Conservation (phyloP, 805 yeast species). For the Teunomyces stri region DNA sequence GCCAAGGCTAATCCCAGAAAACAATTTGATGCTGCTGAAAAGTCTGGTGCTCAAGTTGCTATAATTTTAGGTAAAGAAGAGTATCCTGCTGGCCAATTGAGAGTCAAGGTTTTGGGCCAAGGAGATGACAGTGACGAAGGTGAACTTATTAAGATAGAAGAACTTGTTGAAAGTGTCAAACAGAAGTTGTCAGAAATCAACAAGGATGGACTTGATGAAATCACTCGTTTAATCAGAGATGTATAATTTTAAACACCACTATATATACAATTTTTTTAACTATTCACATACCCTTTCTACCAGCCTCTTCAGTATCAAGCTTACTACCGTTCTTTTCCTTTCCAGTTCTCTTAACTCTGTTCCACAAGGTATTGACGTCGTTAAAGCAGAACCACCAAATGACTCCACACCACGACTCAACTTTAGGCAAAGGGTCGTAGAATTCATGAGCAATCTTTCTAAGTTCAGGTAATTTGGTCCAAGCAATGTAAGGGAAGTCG, state of each 20-base stretch:
- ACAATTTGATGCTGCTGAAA: constrained; percentile 97
- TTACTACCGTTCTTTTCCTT: constrained; percentile 35
- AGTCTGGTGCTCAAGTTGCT: constrained; percentile 84
- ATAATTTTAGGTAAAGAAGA: constrained; percentile 97
- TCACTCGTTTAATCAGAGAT: constrained; percentile 60
- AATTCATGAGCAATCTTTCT: constrained; percentile 72
- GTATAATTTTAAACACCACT: constrained; percentile 30
- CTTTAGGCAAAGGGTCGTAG: constrained; percentile 75
- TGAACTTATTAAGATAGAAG: constrained; percentile 61
- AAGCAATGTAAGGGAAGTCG: constrained; percentile 90
- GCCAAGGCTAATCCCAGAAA: constrained; percentile 92
- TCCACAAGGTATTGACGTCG: constrained; percentile 69
- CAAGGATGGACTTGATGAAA: constrained; percentile 58
- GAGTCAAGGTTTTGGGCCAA: constrained; percentile 86
- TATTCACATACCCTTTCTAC: not conserved
- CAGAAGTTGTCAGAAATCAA: constrained; percentile 35
- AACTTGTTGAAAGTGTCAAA: constrained; percentile 52
- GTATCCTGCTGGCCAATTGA: constrained; percentile 71
- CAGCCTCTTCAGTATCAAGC: constrained; percentile 8
- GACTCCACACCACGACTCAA: constrained; percentile 76
- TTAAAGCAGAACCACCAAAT: constrained; percentile 68
- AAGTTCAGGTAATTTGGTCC: constrained; percentile 73
- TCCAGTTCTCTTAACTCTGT: constrained; percentile 70
- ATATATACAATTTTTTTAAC: not conserved
- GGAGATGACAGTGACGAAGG: constrained; percentile 87